Evolutionary conservation across 257 asterid species (phyloP), one percentile per base, ranked within the genome.

Genomic region (Solanum sejunctum): DNA sequence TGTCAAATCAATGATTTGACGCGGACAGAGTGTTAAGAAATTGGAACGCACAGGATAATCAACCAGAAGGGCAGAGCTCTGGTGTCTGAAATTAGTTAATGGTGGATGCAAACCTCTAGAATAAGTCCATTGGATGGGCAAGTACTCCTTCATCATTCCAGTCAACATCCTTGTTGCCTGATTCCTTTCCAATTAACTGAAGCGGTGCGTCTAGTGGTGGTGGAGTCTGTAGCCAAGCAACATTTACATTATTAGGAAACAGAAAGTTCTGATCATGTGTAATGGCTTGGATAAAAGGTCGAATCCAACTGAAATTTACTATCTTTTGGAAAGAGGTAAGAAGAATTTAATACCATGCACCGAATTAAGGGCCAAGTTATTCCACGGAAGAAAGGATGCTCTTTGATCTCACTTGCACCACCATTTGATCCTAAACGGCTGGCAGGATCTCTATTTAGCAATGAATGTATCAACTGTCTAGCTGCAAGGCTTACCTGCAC

Each of bases 361-460:
- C 99, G 98, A 70, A 96, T 91, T 72, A 96, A 95, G 66, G 99
- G 97, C 98, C 98, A 96, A 73, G 91, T 90, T 83, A 96, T 91
- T 85, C 89, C 99, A 13, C 90, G 91, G 89, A 96, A 96, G 93
- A 95, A 96, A 78, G 97, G 91, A 82, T 96, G 98, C 69, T 88
- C 89, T 89, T 96, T 96, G 89, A 96, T 95, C 90, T 96, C 98
- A 83, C 90, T 91, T 81, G 99, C 98, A 70, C 99, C 99, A 41
- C 91, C 91, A 57, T 87, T 94, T 52, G 99, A 93, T 86, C 99
- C 99, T 86, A 96, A 84, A 67, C 99, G 98, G 84, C 87, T 86
- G 4, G 85, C 92, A 36, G 99, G 98, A 89, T 96, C 98, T 87
- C 95, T 94, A 81, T 92, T 87, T 60, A 96, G 84, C 86, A 96